Percentiles rank a stretch among this genome's conserved stretches.
Conservation (phyloP, 306 rosid species). For the Castanospermum australe region DNA sequence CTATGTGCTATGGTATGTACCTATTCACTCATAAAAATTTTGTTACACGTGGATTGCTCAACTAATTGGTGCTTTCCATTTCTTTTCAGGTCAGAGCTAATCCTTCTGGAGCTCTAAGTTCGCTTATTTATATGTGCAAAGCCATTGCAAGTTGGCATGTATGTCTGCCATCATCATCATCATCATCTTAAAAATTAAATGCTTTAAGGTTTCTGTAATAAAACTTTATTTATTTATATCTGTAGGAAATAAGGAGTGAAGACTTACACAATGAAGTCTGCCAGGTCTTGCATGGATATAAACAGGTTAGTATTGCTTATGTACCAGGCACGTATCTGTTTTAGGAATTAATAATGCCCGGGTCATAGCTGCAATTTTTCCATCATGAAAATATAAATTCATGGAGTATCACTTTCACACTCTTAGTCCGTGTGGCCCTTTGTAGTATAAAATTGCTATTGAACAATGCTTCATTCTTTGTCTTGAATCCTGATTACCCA, state of each 20-base stretch:
- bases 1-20: constrained; percentile 90
- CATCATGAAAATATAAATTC: neutral
- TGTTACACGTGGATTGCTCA: neutral
- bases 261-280: constrained; percentile 89
- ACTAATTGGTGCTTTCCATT: constrained; percentile 7
- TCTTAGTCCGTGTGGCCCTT: neutral
- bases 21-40: neutral
- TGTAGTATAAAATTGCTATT: constrained; percentile 8
- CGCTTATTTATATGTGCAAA: constrained; percentile 75
- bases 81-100: constrained; percentile 81
- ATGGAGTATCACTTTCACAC: neutral
- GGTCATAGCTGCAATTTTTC: constrained; percentile 12
- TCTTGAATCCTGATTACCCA: neutral
- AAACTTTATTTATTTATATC: constrained; percentile 18
- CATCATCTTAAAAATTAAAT: constrained; percentile 1
- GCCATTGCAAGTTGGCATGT: constrained; percentile 99
- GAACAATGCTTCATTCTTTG: neutral
- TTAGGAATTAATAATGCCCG: neutral
- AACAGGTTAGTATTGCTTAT: constrained; percentile 67
- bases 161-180: constrained; percentile 39
- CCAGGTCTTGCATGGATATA: constrained; percentile 93
- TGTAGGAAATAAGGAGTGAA: constrained; percentile 91
- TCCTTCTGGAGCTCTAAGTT: constrained; percentile 91
- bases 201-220: neutral
- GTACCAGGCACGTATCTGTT: constrained; percentile 3